Evolutionary conservation across 2,329 filamentous ascomycete species (phyloP).

Genomic region (Acarospora socialis): DNA sequence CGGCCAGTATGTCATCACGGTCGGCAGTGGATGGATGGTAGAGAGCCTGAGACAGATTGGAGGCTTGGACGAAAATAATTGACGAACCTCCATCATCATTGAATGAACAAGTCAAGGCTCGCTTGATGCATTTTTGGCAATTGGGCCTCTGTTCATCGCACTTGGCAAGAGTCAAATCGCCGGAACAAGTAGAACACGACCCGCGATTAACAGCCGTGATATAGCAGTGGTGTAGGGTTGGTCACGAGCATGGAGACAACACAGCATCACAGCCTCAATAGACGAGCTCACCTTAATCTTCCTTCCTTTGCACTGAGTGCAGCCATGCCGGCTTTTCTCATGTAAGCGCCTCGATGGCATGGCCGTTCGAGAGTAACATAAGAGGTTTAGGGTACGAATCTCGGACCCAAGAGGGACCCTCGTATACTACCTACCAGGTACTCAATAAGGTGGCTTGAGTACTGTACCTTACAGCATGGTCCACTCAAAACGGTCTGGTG

Average conservation of each 20-base stretch:
- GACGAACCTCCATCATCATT: too few species aligned
- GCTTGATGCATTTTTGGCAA: constrained; percentile 7
- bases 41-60: constrained; percentile 2
- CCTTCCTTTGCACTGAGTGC: constrained; percentile 12
- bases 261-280: not conserved
- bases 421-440: too few species aligned
- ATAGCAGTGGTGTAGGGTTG: constrained; percentile 1
- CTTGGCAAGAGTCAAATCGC: constrained; percentile 1
- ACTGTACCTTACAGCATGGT: too few species aligned
- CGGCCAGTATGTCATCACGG: not conserved
- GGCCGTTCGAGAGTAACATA: not conserved
- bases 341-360: constrained; percentile 10
- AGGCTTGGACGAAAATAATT: too few species aligned
- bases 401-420: not conserved
- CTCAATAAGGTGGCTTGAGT: too few species aligned
- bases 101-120: not conserved
- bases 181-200: not conserved
- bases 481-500: too few species aligned
- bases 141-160: constrained; percentile 12
- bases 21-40: not conserved
- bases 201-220: not conserved
- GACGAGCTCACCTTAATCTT: constrained; percentile 11
- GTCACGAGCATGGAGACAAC: not conserved
- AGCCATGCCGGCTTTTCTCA: constrained; percentile 12
- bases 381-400: not conserved